Percentiles rank a stretch among this genome's conserved stretches.
phyloP scores from a whole-genome alignment of 768 basidiomycete species.

The Tremella fuciformis region DNA sequence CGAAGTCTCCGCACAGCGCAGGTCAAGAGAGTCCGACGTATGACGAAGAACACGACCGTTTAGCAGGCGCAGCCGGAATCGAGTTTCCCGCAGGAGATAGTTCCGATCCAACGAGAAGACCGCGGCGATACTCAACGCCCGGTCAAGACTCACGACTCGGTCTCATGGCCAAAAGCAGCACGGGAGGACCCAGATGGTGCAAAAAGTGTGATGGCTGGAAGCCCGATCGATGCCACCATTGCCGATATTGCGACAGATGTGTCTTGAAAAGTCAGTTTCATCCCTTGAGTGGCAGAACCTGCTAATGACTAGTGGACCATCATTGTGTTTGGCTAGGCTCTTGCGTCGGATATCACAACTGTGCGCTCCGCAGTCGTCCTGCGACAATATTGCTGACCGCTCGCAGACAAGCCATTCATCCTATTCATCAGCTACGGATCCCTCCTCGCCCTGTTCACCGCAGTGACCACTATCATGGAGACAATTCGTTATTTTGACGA shows the following conservation, averaged over 20 bases:
- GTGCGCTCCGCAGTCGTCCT: constrained; percentile 15
- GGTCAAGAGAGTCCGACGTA: constrained; percentile 8
- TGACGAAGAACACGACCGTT: not conserved
- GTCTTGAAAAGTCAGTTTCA: constrained; percentile 40
- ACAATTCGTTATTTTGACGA: constrained; percentile 28
- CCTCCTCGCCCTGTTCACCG: constrained; percentile 31
- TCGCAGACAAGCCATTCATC: constrained; percentile 46
- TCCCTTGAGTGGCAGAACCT: not conserved
- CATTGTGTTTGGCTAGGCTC: constrained; percentile 49
- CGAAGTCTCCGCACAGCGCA: constrained; percentile 9
- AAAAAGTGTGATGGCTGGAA: constrained; percentile 48
- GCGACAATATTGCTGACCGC: not conserved
- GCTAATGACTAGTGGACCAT: constrained; percentile 47
- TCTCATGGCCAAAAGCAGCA: constrained; percentile 38
- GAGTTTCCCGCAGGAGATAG: not conserved
- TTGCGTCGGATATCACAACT: constrained; percentile 48
- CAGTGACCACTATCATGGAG: constrained; percentile 35
- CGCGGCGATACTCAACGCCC: too few relatives aligned
- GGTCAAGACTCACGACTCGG: not conserved
- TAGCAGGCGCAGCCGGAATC: not conserved
- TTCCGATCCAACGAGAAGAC: not conserved
- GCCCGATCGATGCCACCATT: constrained; percentile 51
- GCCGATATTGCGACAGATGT: constrained; percentile 42
- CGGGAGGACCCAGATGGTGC: constrained; percentile 45
- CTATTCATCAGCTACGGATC: constrained; percentile 46